These are phyloP conservation scores for Lactarius quietus DNA, from an alignment of 768 basidiomycete species.

Conservation along the genomic window DNA sequence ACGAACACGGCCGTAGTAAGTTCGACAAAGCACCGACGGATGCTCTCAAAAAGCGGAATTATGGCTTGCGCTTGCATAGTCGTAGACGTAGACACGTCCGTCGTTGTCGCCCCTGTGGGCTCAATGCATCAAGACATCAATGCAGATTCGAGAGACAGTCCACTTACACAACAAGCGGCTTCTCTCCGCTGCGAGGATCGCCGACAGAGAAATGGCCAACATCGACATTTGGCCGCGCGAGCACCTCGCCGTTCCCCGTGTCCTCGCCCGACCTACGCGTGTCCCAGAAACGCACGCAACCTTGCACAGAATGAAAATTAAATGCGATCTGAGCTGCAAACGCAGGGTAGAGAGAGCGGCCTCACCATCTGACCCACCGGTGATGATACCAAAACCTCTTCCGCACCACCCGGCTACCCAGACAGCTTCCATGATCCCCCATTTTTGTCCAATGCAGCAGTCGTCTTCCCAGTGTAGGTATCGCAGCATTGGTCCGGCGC, in stretches of 20 bases:
- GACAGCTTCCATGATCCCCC: constrained; percentile 21
- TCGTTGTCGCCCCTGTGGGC: constrained; percentile 23
- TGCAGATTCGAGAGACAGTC: neutral
- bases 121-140: neutral
- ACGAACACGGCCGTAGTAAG: no score
- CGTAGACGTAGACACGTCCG: constrained; percentile 24
- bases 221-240: constrained; percentile 21
- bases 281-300: constrained; percentile 26
- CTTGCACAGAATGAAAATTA: constrained; percentile 3
- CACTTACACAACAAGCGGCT: constrained; percentile 24
- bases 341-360: neutral
- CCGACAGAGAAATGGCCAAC: constrained; percentile 27
- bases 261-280: constrained; percentile 22
- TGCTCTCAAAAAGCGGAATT: neutral
- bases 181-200: constrained; percentile 21
- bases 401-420: constrained; percentile 26
- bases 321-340: neutral
- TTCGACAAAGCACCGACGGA: neutral
- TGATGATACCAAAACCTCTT: constrained; percentile 18
- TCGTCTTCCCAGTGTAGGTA: constrained; percentile 25
- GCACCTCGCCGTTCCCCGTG: constrained; percentile 19
- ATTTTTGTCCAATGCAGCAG: constrained; percentile 9
- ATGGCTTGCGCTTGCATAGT: constrained; percentile 4
- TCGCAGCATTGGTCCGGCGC: constrained; percentile 4
- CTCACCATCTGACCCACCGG: constrained; percentile 26